Percentiles rank a stretch among this genome's conserved stretches.
phyloP scores from a whole-genome alignment of 1,284 basidiomycete species.

The Papiliotrema nemorosa region DNA sequence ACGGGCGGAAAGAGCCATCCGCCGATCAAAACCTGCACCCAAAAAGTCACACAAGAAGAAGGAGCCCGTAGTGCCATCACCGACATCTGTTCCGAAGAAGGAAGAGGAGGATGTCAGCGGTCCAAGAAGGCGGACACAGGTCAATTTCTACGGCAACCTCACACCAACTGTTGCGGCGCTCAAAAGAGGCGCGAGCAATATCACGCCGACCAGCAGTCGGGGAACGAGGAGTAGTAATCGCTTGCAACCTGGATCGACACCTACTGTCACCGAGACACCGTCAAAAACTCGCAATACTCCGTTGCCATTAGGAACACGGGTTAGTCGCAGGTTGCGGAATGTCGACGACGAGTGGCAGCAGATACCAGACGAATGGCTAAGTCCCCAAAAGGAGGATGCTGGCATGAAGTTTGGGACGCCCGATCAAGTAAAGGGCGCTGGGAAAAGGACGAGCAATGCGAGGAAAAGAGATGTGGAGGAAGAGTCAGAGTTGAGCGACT shows the following conservation, averaged over 20 bases:
- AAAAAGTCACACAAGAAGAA: conserved; percentile 28
- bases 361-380: conserved; percentile 47
- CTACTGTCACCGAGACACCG: conserved; percentile 1
- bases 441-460: conserved; percentile 13
- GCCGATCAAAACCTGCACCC: conserved; percentile 12
- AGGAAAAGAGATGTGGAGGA: conserved; percentile 22
- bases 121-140: conserved; percentile 30
- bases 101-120: conserved; percentile 14
- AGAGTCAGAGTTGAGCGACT: conserved; percentile 45
- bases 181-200: conserved; percentile 19
- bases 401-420: no score
- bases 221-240: conserved; percentile 17
- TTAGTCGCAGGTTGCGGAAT: conserved; percentile 30
- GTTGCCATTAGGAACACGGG: conserved; percentile 29
- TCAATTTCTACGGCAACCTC: conserved; percentile 40
- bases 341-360: conserved; percentile 49
- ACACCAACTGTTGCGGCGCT: conserved; percentile 36
- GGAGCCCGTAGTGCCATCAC: conserved; percentile 9
- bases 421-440: conserved; percentile 7
- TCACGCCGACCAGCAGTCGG: conserved; percentile 5
- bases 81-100: conserved; percentile 14
- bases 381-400: not conserved
- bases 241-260: not conserved
- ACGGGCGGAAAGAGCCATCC: conserved; percentile 26
- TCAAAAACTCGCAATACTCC: conserved; percentile 10